Evolutionary conservation across 2,329 filamentous ascomycete species (phyloP), one percentile per base, ranked within the genome.

Genomic region (Claviceps fusiformis): DNA sequence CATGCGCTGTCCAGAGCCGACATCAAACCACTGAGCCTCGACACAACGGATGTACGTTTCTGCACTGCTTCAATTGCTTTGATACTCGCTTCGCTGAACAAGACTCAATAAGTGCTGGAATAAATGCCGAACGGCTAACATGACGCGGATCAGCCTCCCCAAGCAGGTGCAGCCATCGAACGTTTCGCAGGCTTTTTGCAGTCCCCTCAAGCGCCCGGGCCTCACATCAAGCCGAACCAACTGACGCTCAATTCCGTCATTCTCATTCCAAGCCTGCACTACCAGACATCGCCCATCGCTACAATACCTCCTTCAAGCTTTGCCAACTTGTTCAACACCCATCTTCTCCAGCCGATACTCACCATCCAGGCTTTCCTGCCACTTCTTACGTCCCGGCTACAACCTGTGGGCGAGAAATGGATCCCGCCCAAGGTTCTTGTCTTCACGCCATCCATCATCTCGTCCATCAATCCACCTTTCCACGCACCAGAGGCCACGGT

Each of bases 351-450:
- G 56, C 92, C 92, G 1, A 89, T 97, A 61, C 80, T 95, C 53
- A 90, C 87, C 5, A 85, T 91, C 44, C 91, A 96, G 71, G 81
- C 88, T 54, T 93, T 97, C 72, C 77, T 97, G n/a, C 87, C 87
- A 0, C 81, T 91, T 35, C 77, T 91, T 53, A 86, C 81, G 3
- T 75, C 77, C 11, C 77, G 82, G 54, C 77, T 85, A 54, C 75
- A 71, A 65, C 77, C 73, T 52, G 75, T 73, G 53, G 70, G 71
- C 53, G 72, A 76, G 60, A 70, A 79, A 72, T 68, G 71, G 66
- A 62, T 73, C 63, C 81, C 75, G 64, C 86, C 76, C 66, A 83
- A 86, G 61, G 78, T 95, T 41, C 74, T 95, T 51, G 77, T 93
- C 62, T 82, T 93, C 61, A 91, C 87, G 3, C 87, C 88, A 0